phyloP scores from a whole-genome alignment of 2,329 filamentous ascomycete species.

The Pseudogymnoascus sp. region DNA sequence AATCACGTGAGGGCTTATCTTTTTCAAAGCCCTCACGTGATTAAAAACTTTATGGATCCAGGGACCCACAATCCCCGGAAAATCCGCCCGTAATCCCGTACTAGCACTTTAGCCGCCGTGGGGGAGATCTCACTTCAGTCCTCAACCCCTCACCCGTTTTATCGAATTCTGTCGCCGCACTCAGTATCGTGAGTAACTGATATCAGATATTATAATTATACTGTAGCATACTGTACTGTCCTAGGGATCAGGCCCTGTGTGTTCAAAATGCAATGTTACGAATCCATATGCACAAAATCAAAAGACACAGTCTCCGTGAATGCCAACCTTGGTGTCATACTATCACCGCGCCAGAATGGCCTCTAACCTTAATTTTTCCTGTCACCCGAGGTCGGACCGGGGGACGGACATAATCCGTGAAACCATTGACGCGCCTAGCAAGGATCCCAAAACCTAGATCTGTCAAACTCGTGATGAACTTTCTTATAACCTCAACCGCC shows the following conservation, averaged over 20 bases:
- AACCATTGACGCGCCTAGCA: slow-evolving; percentile 4
- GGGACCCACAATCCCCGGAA: background rate
- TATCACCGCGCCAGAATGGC: background rate
- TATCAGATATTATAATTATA: background rate
- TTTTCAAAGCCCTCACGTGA: too few relatives aligned
- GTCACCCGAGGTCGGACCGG: background rate
- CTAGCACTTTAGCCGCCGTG: slow-evolving; percentile 4
- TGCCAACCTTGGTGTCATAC: background rate
- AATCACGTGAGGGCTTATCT: too few relatives aligned
- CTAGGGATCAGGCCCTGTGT: background rate
- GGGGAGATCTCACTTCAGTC: slow-evolving; percentile 1
- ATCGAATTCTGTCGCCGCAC: background rate
- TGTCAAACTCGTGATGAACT: background rate
- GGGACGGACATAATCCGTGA: slow-evolving; percentile 1
- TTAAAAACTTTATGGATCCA: too few relatives aligned
- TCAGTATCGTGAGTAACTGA: background rate
- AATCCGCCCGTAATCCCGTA: slow-evolving; percentile 5
- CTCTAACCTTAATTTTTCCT: background rate
- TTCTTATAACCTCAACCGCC: slow-evolving; percentile 5
- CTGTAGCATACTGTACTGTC: too few relatives aligned
- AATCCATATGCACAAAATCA: background rate
- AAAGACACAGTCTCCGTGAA: background rate
- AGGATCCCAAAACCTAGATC: slow-evolving; percentile 7
- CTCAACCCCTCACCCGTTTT: background rate
- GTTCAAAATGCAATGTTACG: background rate